A percentile compares a stretch with the other conserved stretches of the same genome.
These are phyloP conservation scores for Monosporascus sp. DNA, from an alignment of 2,329 filamentous ascomycete species.

Conservation along the genomic window DNA sequence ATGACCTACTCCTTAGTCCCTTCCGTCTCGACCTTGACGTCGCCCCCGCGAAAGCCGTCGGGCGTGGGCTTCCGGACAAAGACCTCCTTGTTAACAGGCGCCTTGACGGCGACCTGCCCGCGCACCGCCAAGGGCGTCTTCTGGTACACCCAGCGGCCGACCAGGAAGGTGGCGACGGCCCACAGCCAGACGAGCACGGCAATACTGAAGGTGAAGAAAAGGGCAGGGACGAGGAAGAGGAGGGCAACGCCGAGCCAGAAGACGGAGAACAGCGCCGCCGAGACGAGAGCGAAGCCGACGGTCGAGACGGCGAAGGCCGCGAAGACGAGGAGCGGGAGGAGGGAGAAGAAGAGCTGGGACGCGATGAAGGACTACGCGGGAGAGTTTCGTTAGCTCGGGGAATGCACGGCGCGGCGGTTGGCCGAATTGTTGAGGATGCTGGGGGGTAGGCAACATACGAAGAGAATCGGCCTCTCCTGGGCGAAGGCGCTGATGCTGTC, in stretches of 20 bases:
- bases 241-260: conserved; percentile 64
- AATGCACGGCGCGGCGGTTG: too few species aligned
- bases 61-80: conserved; percentile 15
- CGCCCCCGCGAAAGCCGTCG: conserved; percentile 4
- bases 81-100: conserved; percentile 13
- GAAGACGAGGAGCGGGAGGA: conserved; percentile 66
- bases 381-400: neutral
- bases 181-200: conserved; percentile 64
- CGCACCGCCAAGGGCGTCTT: conserved; percentile 13
- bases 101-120: conserved; percentile 5
- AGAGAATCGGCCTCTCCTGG: conserved; percentile 60
- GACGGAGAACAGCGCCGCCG: conserved; percentile 59
- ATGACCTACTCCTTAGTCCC: conserved; percentile 25
- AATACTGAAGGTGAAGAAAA: conserved; percentile 60
- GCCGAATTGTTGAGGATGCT: too few species aligned
- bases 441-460: conserved; percentile 43
- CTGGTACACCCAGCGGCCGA: conserved; percentile 41
- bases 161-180: conserved; percentile 55
- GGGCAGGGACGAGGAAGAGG: conserved; percentile 61
- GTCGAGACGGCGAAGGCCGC: conserved; percentile 58
- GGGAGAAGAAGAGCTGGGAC: conserved; percentile 59
- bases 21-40: conserved; percentile 18
- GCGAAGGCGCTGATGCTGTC: conserved; percentile 52
- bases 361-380: conserved; percentile 58
- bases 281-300: conserved; percentile 56